Conservation (phyloP, 352 stramenopile genomes). For the Globisporangium radiosum region DNA sequence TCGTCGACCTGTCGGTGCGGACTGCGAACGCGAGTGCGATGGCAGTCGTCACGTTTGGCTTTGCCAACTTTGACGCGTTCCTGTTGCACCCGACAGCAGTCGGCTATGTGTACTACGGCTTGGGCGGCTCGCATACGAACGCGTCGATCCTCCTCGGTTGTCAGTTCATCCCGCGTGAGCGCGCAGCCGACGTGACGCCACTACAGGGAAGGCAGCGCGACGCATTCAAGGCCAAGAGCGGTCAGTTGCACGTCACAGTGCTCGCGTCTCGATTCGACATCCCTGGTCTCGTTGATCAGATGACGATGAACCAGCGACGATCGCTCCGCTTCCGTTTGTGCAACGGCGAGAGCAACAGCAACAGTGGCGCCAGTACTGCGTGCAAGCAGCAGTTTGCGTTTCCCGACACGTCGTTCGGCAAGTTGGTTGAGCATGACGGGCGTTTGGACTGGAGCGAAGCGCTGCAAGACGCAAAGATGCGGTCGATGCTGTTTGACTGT, state of each 20-base stretch:
- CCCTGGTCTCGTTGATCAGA: constrained; percentile 9
- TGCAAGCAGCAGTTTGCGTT: background rate
- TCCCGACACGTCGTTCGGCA: background rate
- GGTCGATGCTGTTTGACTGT: constrained; percentile 9
- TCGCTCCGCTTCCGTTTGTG: constrained; percentile 13
- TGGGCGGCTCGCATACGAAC: constrained; percentile 10
- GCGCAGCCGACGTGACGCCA: constrained; percentile 10
- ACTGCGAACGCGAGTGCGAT: constrained; percentile 26
- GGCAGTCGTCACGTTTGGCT: constrained; percentile 29
- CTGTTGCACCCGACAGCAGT: constrained; percentile 23
- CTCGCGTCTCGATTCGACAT: constrained; percentile 18
- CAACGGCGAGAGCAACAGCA: background rate
- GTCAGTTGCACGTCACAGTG: constrained; percentile 32
- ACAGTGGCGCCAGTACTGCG: background rate
- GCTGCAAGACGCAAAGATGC: background rate
- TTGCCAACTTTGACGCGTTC: constrained; percentile 27
- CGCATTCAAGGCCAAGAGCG: constrained; percentile 2
- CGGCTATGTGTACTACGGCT: constrained; percentile 21
- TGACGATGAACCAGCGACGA: constrained; percentile 14
- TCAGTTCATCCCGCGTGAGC: constrained; percentile 31
- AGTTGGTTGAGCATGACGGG: constrained; percentile 6
- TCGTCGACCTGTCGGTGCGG: constrained; percentile 34
- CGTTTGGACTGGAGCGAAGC: constrained; percentile 5
- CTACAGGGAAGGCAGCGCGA: constrained; percentile 5
- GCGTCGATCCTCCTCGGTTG: constrained; percentile 28